Percentiles rank a stretch among this genome's conserved stretches.
phyloP scores from a whole-genome alignment of 2,329 filamentous ascomycete genomes.

The Colletotrichum caudatum region DNA sequence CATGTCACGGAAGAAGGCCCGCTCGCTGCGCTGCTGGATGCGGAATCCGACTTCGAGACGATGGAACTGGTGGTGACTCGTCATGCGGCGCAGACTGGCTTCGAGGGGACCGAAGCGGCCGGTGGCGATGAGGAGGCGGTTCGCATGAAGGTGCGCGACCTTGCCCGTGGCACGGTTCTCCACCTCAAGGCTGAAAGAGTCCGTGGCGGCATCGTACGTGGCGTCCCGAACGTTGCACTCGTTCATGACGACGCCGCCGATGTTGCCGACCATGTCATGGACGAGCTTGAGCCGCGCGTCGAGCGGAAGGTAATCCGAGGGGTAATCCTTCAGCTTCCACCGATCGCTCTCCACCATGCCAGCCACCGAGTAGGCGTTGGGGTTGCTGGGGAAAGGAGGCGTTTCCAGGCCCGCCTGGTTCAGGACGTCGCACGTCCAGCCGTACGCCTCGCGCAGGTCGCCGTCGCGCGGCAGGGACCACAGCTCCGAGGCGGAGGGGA shows the following conservation, averaged over 20 bases:
- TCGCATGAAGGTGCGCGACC: background rate
- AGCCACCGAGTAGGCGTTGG: conserved; percentile 1
- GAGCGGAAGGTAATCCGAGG: conserved; percentile 1
- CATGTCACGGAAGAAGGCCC: background rate
- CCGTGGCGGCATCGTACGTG: background rate
- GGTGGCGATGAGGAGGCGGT: background rate
- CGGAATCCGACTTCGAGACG: background rate
- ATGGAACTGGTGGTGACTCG: background rate
- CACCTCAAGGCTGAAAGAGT: background rate
- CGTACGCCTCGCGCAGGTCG: conserved; percentile 7
- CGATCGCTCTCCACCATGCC: conserved; percentile 8
- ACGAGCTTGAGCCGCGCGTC: conserved; percentile 1
- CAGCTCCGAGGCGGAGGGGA: conserved; percentile 6
- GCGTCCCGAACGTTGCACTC: conserved; percentile 1
- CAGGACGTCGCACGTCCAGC: background rate
- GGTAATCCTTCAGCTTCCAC: conserved; percentile 12
- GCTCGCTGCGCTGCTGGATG: conserved; percentile 6
- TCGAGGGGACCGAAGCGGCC: conserved; percentile 6
- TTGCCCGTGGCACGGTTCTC: background rate
- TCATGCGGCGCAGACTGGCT: conserved; percentile 2
- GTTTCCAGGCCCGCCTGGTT: conserved; percentile 12
- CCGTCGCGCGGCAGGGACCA: conserved; percentile 9
- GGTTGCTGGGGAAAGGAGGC: conserved; percentile 5
- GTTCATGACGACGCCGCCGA: conserved; percentile 1
- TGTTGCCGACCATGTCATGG: conserved; percentile 6